These are phyloP conservation scores for Pyricularia sp. DNA, from an alignment of 2,329 filamentous ascomycete genomes.

Conservation along the genomic window DNA sequence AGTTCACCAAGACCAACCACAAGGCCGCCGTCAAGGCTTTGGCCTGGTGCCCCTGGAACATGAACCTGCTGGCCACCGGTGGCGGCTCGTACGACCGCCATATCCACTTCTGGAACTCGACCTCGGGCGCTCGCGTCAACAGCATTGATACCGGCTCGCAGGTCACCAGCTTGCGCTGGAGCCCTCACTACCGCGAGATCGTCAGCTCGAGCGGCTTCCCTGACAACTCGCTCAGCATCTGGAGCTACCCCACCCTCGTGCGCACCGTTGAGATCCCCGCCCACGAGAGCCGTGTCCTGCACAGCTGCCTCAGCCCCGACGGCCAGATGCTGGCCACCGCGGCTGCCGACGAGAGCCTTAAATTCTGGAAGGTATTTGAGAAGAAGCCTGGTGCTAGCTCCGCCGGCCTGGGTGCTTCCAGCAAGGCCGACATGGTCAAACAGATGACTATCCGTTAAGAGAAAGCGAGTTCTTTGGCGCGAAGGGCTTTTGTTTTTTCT, in stretches of 20 bases:
- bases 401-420: conserved; percentile 51
- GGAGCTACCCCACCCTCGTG: conserved; percentile 94
- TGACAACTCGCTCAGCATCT: conserved; percentile 98
- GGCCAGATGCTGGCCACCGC: conserved; percentile 97
- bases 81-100: conserved; percentile 93
- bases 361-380: conserved; percentile 99
- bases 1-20: conserved; percentile 99
- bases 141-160: conserved; percentile 98
- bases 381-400: conserved; percentile 75
- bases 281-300: conserved; percentile 90
- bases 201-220: conserved; percentile 96
- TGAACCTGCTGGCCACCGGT: conserved; percentile 90
- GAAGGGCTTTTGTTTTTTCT: not conserved
- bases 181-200: conserved; percentile 93
- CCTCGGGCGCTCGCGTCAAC: conserved; percentile 93
- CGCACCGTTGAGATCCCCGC: conserved; percentile 97
- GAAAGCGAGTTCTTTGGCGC: not conserved
- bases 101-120: conserved; percentile 99
- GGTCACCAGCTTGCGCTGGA: conserved; percentile 93
- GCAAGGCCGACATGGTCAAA: conserved; percentile 79
- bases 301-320: conserved; percentile 93
- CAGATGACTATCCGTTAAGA: conserved; percentile 82
- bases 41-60: conserved; percentile 97
- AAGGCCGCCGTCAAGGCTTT: conserved; percentile 97
- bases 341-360: conserved; percentile 89